Evolutionary conservation across 2,329 filamentous ascomycete genomes (phyloP), one percentile per base, ranked within the genome.

Genomic region (Arthroderma sp.): DNA sequence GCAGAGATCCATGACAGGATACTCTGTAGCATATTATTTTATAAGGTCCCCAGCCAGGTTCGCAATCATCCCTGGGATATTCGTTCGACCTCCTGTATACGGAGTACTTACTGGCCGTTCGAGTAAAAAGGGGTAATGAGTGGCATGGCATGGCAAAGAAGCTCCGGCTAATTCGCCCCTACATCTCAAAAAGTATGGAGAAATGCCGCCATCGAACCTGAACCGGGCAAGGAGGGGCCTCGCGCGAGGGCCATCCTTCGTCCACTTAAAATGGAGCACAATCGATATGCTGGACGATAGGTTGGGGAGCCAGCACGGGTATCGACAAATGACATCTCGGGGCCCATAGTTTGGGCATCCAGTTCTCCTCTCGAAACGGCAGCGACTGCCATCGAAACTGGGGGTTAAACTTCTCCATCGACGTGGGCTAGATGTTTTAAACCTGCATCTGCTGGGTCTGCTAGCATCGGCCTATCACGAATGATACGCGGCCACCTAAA

Each of bases 361-460:
- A 9, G 39, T 43, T 19, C 39, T 43, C n/a, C 23, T 51, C 47
- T 35, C 28, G 47, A 51, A 31, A 33, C 25, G 15, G 17, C 25
- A 51, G 15, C 25, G n/a, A n/a, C 44, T 17, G 13, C 43, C 21
- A 49, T 49, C 43, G 43, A 49, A 33, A 37, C n/a, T n/a, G 17
- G 19, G 28, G 8, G 28, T 35, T 53, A n/a, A 37, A 53, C 49
- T 53, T 53, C 19, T 15, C 51, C 51, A 54, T 54, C 51, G 51
- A 25, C 37, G 51, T 39, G 51, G 51, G 51, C 51, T 38, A 54
- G 51, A 54, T 25, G 37, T 54, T 39, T 39, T 39, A 51, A 54
- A 54, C 51, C 51, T 54, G 51, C 51, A 53, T 53, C 33, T 54
- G 17, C 51, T 54, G 51, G 51, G 51, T 54, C 51, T 38, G 15